Percentiles rank a stretch among this genome's conserved stretches.
Evolutionary conservation across 2,329 filamentous ascomycete genomes (phyloP).

Genomic region (Aschersonia sp.): DNA sequence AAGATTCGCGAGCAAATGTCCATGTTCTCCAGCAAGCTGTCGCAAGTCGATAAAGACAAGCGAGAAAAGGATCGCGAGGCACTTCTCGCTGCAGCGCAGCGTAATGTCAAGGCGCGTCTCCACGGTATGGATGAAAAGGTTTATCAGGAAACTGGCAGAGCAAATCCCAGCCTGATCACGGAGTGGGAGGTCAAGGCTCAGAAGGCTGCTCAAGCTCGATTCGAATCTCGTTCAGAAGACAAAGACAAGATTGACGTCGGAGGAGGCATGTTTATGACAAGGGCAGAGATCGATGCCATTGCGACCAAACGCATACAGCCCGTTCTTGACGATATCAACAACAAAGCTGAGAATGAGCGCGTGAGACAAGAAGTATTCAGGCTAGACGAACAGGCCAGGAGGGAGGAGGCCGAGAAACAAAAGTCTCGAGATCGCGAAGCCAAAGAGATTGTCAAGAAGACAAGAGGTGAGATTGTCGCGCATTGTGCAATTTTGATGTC

Average conservation of each 20-base stretch:
- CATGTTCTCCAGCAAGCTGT: constrained; percentile 53
- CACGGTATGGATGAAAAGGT: constrained; percentile 72
- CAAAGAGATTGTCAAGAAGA: constrained; percentile 35
- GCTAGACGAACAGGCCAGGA: constrained; percentile 41
- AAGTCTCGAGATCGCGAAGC: constrained; percentile 37
- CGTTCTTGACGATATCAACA: constrained; percentile 70
- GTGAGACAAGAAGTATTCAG: constrained; percentile 53
- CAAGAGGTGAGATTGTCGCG: constrained; percentile 37
- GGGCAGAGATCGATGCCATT: constrained; percentile 64
- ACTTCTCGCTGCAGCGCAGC: constrained; percentile 65
- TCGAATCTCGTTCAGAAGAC: constrained; percentile 42
- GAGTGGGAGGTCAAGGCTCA: constrained; percentile 72
- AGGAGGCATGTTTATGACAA: constrained; percentile 66
- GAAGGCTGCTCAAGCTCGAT: constrained; percentile 51
- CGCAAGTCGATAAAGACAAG: constrained; percentile 59
- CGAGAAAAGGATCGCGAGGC: constrained; percentile 60
- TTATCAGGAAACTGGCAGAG: constrained; percentile 60
- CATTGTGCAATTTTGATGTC: too few relatives aligned
- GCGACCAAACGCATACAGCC: constrained; percentile 67
- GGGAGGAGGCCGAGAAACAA: constrained; percentile 33
- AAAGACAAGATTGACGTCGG: constrained; percentile 54
- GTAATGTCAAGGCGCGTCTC: constrained; percentile 70
- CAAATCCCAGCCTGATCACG: constrained; percentile 51
- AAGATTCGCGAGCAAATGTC: constrained; percentile 70
- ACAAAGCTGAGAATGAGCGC: constrained; percentile 58